Conservation (phyloP, 1,139 yeast genomes). For the Maudiozyma humilis region DNA sequence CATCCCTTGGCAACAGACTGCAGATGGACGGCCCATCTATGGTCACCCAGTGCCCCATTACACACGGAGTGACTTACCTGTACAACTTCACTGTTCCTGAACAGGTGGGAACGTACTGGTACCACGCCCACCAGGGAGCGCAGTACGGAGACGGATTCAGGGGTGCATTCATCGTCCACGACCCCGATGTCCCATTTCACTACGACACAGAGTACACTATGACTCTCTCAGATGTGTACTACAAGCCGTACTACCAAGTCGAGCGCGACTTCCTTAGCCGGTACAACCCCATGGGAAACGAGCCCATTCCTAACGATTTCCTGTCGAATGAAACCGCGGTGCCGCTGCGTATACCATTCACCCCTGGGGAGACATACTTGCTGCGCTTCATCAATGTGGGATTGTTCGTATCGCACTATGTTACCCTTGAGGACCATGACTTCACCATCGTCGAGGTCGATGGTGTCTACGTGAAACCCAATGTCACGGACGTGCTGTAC, state of each 20-base stretch:
- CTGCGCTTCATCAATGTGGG: slow-evolving; percentile 60
- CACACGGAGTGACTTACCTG: slow-evolving; percentile 53
- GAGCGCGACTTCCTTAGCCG: slow-evolving; percentile 44
- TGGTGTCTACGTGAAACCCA: slow-evolving; percentile 57
- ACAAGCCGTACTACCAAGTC: slow-evolving; percentile 40
- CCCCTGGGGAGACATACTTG: slow-evolving; percentile 55
- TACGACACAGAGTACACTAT: slow-evolving; percentile 57
- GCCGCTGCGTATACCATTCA: slow-evolving; percentile 43
- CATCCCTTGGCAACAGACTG: slow-evolving; percentile 33
- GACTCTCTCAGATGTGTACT: slow-evolving; percentile 57
- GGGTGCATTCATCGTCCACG: slow-evolving; percentile 63
- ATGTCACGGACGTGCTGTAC: slow-evolving; percentile 49
- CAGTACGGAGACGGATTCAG: slow-evolving; percentile 76
- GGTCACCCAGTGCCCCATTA: slow-evolving; percentile 72
- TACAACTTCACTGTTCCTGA: slow-evolving; percentile 57
- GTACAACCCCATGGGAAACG: slow-evolving; percentile 77
- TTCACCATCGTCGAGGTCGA: slow-evolving; percentile 65
- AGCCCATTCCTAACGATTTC: slow-evolving; percentile 63
- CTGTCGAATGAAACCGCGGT: slow-evolving; percentile 59
- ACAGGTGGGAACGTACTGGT: slow-evolving; percentile 74
- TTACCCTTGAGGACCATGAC: slow-evolving; percentile 60
- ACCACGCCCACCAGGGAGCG: slow-evolving; percentile 71
- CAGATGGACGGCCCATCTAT: slow-evolving; percentile 75
- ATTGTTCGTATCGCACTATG: slow-evolving; percentile 61
- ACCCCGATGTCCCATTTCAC: slow-evolving; percentile 42